Conservation (phyloP, 2,329 filamentous ascomycete species). For the Fusarium drepaniforme region DNA sequence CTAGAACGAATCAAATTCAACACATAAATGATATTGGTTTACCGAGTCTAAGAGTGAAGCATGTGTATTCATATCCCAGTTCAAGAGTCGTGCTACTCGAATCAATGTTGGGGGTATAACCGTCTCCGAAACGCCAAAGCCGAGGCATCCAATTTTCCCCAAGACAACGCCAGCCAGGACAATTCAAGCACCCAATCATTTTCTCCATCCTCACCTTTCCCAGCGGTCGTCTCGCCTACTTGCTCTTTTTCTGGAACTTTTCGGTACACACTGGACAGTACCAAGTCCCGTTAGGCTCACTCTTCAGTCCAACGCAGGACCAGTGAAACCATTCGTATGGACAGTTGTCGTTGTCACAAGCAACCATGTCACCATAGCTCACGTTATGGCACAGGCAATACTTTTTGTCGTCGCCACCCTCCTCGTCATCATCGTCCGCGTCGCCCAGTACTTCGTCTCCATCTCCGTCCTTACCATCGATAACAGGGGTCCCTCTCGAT, state of each 20-base stretch:
- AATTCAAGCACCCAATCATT: constrained; percentile 2
- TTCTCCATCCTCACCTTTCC: neutral
- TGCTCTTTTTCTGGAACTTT: constrained; percentile 59
- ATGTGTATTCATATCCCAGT: constrained; percentile 7
- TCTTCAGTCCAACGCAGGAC: constrained; percentile 77
- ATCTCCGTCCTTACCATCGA: constrained; percentile 55
- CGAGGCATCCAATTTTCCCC: neutral
- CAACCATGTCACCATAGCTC: constrained; percentile 90
- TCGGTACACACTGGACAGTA: constrained; percentile 73
- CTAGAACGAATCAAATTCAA: constrained; percentile 16
- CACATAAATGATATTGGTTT: neutral
- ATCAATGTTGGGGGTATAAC: constrained; percentile 36
- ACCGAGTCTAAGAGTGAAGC: neutral
- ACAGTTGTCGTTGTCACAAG: constrained; percentile 86
- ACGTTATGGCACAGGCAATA: constrained; percentile 88
- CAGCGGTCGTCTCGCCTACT: constrained; percentile 31
- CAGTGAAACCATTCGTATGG: constrained; percentile 92
- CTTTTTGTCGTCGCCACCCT: constrained; percentile 81
- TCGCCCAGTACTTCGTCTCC: constrained; percentile 68
- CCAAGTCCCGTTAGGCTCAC: constrained; percentile 76
- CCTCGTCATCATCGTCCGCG: constrained; percentile 72
- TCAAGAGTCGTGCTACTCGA: constrained; percentile 4
- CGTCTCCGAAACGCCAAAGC: constrained; percentile 29
- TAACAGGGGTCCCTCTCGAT: constrained; percentile 47
- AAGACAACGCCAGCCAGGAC: neutral